A percentile compares a stretch with the other conserved stretches of the same genome.
Evolutionary conservation across 2,329 filamentous ascomycete genomes (phyloP).

Genomic region (Ploettnerulaceae sp.): DNA sequence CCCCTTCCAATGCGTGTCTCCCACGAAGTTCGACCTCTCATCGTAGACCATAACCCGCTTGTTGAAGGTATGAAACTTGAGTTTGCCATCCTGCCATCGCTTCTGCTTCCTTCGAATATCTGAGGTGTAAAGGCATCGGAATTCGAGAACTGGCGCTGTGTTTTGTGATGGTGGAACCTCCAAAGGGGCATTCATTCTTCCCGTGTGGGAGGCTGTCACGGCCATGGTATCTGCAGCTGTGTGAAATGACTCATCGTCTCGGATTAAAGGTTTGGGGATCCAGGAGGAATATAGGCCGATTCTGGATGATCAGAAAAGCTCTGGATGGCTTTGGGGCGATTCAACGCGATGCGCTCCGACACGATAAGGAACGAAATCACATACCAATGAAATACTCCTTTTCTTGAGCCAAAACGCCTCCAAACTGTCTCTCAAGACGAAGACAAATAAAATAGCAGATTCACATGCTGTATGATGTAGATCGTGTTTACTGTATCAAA

Average conservation of each 20-base stretch:
- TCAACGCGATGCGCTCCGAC: too few species aligned
- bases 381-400: too few species aligned
- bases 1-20: conserved; percentile 76
- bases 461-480: too few species aligned
- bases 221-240: conserved; percentile 9
- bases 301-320: too few species aligned
- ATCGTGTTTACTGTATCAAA: too few species aligned
- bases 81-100: conserved; percentile 85
- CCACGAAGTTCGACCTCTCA: conserved; percentile 71
- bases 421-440: too few species aligned
- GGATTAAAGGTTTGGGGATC: background rate
- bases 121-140: conserved; percentile 79
- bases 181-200: conserved; percentile 16
- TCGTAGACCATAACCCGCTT: conserved; percentile 88
- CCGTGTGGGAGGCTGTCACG: conserved; percentile 11
- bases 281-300: background rate
- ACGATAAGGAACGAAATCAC: too few species aligned
- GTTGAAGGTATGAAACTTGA: conserved; percentile 89
- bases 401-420: too few species aligned
- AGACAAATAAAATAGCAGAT: too few species aligned
- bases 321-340: too few species aligned
- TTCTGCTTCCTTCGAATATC: conserved; percentile 85
- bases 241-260: conserved; percentile 12
- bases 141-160: conserved; percentile 75
- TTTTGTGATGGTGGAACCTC: conserved; percentile 35